Evolutionary conservation across 1,284 basidiomycete genomes (phyloP), one percentile per base, ranked within the genome.

Genomic region (Cronartium ribicola): DNA sequence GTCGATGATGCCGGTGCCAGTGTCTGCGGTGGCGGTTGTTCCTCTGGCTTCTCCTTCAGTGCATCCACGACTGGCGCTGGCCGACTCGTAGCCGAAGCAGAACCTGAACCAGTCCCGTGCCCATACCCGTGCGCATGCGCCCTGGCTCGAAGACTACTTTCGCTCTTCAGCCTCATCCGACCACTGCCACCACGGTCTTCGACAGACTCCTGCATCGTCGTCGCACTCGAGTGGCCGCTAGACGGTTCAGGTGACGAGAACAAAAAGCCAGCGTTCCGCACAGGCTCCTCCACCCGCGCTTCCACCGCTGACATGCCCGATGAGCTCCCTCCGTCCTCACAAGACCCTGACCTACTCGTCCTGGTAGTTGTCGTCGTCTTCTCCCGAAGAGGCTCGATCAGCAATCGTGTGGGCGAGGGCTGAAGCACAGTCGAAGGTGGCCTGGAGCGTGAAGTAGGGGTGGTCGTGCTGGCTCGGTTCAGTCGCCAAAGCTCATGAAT

Each of bases 381-480:
- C 5, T 51, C 48, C 5, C 48, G 48, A 17, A 17, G 17, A 6
- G 48, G 48, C 13, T 51, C 48, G 22, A 20, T 20, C 22, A 51
- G 22, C 4, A 51, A 51, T 4, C 17, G 22, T 4, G 48, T 51
- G 22, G 8, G 17, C 17, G 10, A 11, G 10, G 48, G 17, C 17
- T 14, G 22, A 51, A 51, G 48, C 17, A 51, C 22, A 17, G 48
- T 51, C 17, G 48, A 51, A 51, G 59, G 59, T 61, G 22, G 59
- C 6, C 36, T 61, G 20, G 59, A 61, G 20, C 59, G 59, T 29
- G 29, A 29, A 61, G 36, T 39, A 14, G 59, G 22, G 6, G 17
- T 51, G 11, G 59, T 61, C 7, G 59, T 61, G 37, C 59, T 61
- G 6, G 59, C 59, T 29, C 59, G 59, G 37, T 22, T 39, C 36